Percentiles rank a stretch among this genome's conserved stretches.
Evolutionary conservation across 2,329 filamentous ascomycete genomes (phyloP).

Genomic region (Colletotrichum brevisporum): DNA sequence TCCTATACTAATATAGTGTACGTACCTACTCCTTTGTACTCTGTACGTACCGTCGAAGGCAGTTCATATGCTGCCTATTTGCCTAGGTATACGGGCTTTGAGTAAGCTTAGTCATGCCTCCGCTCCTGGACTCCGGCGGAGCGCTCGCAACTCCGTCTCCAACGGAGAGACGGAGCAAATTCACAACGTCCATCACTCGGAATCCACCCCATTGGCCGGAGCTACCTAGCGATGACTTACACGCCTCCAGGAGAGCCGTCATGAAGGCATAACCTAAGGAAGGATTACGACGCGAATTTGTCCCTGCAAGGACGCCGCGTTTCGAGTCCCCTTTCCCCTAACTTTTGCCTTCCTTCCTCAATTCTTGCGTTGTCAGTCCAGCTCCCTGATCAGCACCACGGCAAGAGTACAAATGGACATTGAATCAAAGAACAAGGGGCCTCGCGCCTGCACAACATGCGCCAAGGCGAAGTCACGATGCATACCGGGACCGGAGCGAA

Average conservation of each 20-base stretch:
- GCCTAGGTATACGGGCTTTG: background rate
- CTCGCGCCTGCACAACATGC: conserved; percentile 65
- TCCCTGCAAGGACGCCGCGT: conserved; percentile 5
- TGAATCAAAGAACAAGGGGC: conserved; percentile 53
- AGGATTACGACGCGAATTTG: conserved; percentile 29
- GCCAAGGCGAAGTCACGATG: conserved; percentile 68
- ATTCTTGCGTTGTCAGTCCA: background rate
- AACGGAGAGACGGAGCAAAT: conserved; percentile 31
- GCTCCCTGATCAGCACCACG: background rate
- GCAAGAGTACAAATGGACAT: conserved; percentile 25
- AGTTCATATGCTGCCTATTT: no score
- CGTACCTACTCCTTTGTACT: background rate
- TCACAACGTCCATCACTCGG: conserved; percentile 6
- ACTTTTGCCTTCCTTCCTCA: background rate
- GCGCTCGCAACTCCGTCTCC: conserved; percentile 30
- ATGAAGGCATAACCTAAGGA: conserved; percentile 19
- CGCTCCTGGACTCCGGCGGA: conserved; percentile 6
- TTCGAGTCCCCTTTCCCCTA: background rate
- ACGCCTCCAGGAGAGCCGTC: conserved; percentile 27
- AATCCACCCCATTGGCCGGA: conserved; percentile 25
- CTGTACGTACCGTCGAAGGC: no score
- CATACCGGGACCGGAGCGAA: conserved; percentile 56
- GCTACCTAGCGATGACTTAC: conserved; percentile 32
- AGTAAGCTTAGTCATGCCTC: conserved; percentile 5
- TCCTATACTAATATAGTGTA: background rate